These are phyloP conservation scores for Clarireedia homoeocarpa DNA, from an alignment of 2,329 filamentous ascomycete species.

Conservation along the genomic window DNA sequence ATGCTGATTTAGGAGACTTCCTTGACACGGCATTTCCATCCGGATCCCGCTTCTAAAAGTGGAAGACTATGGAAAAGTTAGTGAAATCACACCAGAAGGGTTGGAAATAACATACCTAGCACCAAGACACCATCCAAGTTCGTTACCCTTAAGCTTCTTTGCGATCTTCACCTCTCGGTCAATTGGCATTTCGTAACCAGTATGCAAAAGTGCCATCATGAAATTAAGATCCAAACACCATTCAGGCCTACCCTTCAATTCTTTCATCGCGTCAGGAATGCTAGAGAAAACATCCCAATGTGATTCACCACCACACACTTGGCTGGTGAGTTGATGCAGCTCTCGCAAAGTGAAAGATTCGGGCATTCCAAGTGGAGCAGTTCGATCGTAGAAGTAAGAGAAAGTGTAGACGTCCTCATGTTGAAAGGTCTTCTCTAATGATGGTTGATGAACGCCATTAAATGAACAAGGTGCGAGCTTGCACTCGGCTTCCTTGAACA, in stretches of 20 bases:
- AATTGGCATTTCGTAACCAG: constrained; percentile 96
- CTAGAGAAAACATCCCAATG: constrained; percentile 75
- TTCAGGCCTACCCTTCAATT: constrained; percentile 77
- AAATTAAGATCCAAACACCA: constrained; percentile 95
- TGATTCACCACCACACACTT: constrained; percentile 72
- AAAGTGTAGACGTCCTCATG: constrained; percentile 92
- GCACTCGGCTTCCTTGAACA: constrained; percentile 80
- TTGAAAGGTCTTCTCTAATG: constrained; percentile 83
- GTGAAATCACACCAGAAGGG: constrained; percentile 15
- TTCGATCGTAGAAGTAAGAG: constrained; percentile 97
- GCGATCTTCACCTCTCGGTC: constrained; percentile 94
- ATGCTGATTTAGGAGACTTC: constrained; percentile 52
- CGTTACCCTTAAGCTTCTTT: constrained; percentile 97
- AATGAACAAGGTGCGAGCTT: constrained; percentile 89
- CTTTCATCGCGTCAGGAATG: constrained; percentile 69
- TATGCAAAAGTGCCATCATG: constrained; percentile 87
- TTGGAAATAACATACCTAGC: constrained; percentile 62
- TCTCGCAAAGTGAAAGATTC: constrained; percentile 90
- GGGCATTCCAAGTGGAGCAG: constrained; percentile 92
- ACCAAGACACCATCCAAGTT: constrained; percentile 95
- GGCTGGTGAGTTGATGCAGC: constrained; percentile 74
- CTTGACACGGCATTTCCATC: constrained; percentile 83
- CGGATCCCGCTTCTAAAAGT: constrained; percentile 70
- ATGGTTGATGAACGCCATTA: constrained; percentile 93
- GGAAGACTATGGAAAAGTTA: constrained; percentile 59